phyloP scores from a whole-genome alignment of 2,329 filamentous ascomycete genomes.

The Fusarium sp. region DNA sequence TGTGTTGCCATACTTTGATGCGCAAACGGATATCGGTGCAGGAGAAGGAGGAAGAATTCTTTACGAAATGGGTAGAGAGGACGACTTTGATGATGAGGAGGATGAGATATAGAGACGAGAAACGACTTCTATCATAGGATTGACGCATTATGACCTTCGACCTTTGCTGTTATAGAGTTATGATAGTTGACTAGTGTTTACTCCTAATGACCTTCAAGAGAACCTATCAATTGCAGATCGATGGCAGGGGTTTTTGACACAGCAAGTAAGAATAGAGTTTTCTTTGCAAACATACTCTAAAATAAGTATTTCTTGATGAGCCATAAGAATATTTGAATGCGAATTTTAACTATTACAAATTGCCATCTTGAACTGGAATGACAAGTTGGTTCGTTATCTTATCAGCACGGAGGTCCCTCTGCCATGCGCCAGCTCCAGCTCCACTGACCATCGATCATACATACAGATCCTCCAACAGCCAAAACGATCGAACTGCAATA shows the following conservation, averaged over 20 bases:
- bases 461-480: not conserved
- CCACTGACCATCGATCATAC: slow-evolving; percentile 15
- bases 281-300: too few relatives aligned
- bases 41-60: slow-evolving; percentile 92
- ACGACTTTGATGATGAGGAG: slow-evolving; percentile 96
- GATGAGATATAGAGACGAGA: slow-evolving; percentile 74
- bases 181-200: not conserved
- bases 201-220: not conserved
- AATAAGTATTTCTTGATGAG: not conserved
- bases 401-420: slow-evolving; percentile 31
- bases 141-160: not conserved
- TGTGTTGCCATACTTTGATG: slow-evolving; percentile 95
- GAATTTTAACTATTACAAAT: not conserved
- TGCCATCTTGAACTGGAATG: slow-evolving; percentile 3
- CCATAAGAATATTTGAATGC: not conserved
- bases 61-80: slow-evolving; percentile 96
- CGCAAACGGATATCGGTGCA: slow-evolving; percentile 79
- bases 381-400: slow-evolving; percentile 35
- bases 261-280: not conserved
- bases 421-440: slow-evolving; percentile 29
- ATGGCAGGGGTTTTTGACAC: not conserved
- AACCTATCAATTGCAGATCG: too few relatives aligned
- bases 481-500: not conserved
- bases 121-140: not conserved
- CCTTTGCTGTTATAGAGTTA: not conserved